Base-by-base conservation (phyloP, 176 grass and related monocot species). In the Saccharum spontaneum region DNA sequence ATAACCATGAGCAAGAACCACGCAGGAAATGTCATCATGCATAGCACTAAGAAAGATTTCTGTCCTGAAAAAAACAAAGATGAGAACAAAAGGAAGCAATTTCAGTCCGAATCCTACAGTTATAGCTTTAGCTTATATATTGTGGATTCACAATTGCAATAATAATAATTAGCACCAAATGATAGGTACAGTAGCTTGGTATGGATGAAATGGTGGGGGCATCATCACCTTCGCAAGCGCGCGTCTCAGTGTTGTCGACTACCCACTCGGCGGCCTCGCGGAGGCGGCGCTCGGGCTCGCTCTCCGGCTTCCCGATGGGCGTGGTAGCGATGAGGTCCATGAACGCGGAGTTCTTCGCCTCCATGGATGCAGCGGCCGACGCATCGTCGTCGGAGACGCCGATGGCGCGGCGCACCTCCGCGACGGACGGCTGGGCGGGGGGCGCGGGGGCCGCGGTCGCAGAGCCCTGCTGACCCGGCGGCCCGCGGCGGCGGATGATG, bases 251-350 rank as follows among this genome's bases (percentile, higher is more conserved):
- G 78, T 54, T 73, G 3, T 92, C 91, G 31, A 90, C 90, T 44
- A 98, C 79, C 89, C 90, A 95, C 89, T 95, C 91, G 44, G 95
- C 93, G 12, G 81, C 77, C 91, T 98, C 87, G 37, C 95, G 89
- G 80, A 98, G 76, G 13, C 88, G 88, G 73, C 78, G 88, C 87
- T 98, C 92, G 6, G 73, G 69, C 22, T 52, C 36, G 67, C 92
- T 82, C 87, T 95, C 95, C 10, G 83, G 75, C 90, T 89, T 66
- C 14, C 91, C 94, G 74, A 97, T 90, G 5, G 91, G 94, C 31
- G 91, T 88, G 50, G 62, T 50, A 24, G 87, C 83, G 15, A 98
- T 6, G 31, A 98, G 80, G 13, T 91, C 82, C 85, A 95, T 84
- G 82, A 98, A 87, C 9, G 82, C 66, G 2, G 89, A 82, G 44